Evolutionary conservation across 2,329 filamentous ascomycete species (phyloP).

Genomic region (Tolypocladium pustulatum): DNA sequence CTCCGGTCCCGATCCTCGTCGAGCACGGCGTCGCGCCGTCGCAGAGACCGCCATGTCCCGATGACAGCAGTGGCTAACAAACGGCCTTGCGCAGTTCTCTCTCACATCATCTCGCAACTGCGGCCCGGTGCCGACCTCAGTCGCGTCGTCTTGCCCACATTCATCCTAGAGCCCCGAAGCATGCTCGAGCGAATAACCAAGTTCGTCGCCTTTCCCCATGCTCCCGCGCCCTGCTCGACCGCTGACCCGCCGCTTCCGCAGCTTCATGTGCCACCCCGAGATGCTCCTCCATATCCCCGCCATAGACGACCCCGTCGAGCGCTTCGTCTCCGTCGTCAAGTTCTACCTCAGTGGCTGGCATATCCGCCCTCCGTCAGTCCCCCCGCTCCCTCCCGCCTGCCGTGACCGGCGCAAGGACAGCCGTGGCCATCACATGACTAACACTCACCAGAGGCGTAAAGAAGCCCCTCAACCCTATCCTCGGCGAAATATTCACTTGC

Average conservation of each 20-base stretch:
- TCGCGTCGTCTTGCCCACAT: slow-evolving; percentile 88
- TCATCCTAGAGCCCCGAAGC: slow-evolving; percentile 93
- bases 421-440: not conserved
- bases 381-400: not conserved
- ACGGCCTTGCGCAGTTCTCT: slow-evolving; percentile 54
- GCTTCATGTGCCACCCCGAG: slow-evolving; percentile 99
- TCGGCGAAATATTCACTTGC: slow-evolving; percentile 89
- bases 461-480: slow-evolving; percentile 92
- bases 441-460: slow-evolving; percentile 67
- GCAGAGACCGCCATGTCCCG: slow-evolving; percentile 1
- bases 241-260: slow-evolving; percentile 24
- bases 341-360: slow-evolving; percentile 99
- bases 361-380: slow-evolving; percentile 82
- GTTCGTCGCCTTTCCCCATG: slow-evolving; percentile 37
- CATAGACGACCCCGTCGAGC: slow-evolving; percentile 78
- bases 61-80: not conserved
- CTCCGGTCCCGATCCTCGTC: not conserved
- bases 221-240: slow-evolving; percentile 3
- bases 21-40: slow-evolving; percentile 4
- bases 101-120: slow-evolving; percentile 94
- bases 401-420: too few relatives aligned
- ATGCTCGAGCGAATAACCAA: slow-evolving; percentile 99
- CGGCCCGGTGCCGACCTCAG: slow-evolving; percentile 92
- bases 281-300: slow-evolving; percentile 79
- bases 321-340: slow-evolving; percentile 92